Base-by-base conservation (phyloP, 768 basidiomycete genomes). In the Cytidiella melzeri region DNA sequence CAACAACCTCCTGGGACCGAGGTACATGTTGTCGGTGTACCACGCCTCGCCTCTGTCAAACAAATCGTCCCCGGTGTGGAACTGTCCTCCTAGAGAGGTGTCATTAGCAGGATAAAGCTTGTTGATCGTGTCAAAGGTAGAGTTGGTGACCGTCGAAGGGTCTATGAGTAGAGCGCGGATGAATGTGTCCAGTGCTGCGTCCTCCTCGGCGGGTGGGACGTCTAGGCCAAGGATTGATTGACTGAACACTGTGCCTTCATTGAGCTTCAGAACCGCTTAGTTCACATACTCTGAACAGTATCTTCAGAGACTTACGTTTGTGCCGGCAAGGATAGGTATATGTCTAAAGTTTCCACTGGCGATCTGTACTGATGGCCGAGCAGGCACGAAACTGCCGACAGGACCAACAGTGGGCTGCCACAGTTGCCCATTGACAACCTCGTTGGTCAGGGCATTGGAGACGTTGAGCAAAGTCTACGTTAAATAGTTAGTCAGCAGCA, bases 401-500 rank as follows among this genome's bases (percentile, higher is more conserved):
- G 75, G 74, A 0, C 80, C 79, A 4, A 80, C 69, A 0, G 77
- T 51, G 0, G 80, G 79, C 53, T 81, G 68, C 80, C 80, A 81
- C 4, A 81, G 62, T 53, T 83, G 80, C 0, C 50, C 15, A 45
- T 82, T 80, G 23, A 82, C 60, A 1, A 73, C 74, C 0, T 64
- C 44, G 0, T 19, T 43, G 7, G 76, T 74, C 72, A 81, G 69
- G 0, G 53, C 41, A 53, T 78, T 77, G 36, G 70, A 74, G 41
- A 73, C 71, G 46, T 70, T 69, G 51, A 77, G 37, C n/a, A 81
- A 64, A 2, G 67, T 73, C 80, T 81, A 37, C 36, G 40, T 12
- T 20, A n/a, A 1, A 40, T n/a, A 28, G 23, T 21, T 2, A 36
- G 18, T 12, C 41, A 34, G n/a, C 24, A 41, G 36, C 48, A 26